A percentile compares a stretch with the other conserved stretches of the same genome.
Evolutionary conservation across 768 basidiomycete genomes (phyloP).

Genomic region (Termitomyces sp.): DNA sequence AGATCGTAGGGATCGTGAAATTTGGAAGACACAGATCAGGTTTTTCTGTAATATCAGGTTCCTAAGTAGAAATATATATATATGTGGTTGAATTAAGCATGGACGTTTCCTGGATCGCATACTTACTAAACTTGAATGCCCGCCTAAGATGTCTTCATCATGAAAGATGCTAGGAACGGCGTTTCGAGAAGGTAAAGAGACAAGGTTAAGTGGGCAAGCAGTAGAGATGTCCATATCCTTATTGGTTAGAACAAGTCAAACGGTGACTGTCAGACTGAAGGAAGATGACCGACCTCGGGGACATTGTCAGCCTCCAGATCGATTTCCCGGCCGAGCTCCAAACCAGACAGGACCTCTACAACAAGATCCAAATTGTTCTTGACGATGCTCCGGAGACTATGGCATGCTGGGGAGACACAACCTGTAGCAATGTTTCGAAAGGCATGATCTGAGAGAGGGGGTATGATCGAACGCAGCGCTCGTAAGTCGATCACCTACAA

Average conservation of each 20-base stretch:
- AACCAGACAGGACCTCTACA: background rate
- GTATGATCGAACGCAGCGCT: background rate
- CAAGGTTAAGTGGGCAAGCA: background rate
- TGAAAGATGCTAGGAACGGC: background rate
- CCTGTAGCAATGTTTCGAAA: background rate
- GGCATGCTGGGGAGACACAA: background rate
- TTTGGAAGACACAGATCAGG: conserved; percentile 21
- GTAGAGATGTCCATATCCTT: background rate
- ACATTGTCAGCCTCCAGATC: background rate
- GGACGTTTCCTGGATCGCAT: background rate
- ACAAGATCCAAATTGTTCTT: background rate
- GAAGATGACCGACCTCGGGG: background rate
- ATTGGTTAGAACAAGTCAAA: background rate
- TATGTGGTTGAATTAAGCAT: background rate
- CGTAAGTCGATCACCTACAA: background rate
- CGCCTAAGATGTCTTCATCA: background rate
- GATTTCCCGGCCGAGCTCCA: background rate
- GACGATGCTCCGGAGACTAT: background rate
- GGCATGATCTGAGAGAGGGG: background rate
- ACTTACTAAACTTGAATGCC: background rate
- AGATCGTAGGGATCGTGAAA: conserved; percentile 40
- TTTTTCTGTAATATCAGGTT: background rate
- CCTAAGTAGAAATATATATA: background rate
- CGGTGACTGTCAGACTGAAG: background rate
- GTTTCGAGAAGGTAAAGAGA: background rate